Evolutionary conservation across 2,329 filamentous ascomycete species (phyloP).

Genomic region (Colletotrichum karsti): DNA sequence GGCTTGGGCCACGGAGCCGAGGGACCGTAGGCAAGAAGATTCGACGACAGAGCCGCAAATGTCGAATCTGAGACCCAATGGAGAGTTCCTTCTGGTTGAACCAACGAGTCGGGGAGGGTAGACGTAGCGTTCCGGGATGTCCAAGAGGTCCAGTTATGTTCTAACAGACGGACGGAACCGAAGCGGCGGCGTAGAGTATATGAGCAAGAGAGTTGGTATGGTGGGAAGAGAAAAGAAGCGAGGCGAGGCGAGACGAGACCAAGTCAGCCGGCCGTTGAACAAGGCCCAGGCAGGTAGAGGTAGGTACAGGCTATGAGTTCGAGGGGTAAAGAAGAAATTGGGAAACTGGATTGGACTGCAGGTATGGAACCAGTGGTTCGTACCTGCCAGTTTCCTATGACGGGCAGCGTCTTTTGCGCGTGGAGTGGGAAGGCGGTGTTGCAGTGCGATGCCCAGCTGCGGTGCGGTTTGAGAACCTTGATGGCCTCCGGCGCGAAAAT

Average conservation of each 20-base stretch:
- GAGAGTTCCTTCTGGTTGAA: neutral
- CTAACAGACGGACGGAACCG: neutral
- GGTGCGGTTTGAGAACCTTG: constrained; percentile 27
- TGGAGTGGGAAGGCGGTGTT: constrained; percentile 21
- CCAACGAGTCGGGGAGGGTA: constrained; percentile 1
- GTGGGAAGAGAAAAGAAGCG: neutral
- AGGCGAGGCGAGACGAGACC: neutral
- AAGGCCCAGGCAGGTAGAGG: too few relatives aligned
- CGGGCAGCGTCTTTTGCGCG: neutral
- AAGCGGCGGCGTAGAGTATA: neutral
- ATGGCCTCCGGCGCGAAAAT: constrained; percentile 28
- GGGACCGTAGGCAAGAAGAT: neutral
- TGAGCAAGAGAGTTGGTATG: neutral
- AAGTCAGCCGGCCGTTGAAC: constrained; percentile 9
- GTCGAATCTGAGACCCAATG: constrained; percentile 6
- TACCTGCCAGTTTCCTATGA: neutral
- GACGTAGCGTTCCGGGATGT: constrained; percentile 1
- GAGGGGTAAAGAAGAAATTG: neutral
- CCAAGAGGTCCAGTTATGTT: constrained; percentile 8
- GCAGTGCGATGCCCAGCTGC: constrained; percentile 14
- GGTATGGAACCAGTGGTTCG: neutral
- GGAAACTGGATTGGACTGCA: neutral
- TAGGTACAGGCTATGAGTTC: neutral
- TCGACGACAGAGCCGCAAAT: constrained; percentile 19
- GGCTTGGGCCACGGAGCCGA: neutral